Conservation (phyloP, 2,329 filamentous ascomycete genomes). For the Onygenales sp. region DNA sequence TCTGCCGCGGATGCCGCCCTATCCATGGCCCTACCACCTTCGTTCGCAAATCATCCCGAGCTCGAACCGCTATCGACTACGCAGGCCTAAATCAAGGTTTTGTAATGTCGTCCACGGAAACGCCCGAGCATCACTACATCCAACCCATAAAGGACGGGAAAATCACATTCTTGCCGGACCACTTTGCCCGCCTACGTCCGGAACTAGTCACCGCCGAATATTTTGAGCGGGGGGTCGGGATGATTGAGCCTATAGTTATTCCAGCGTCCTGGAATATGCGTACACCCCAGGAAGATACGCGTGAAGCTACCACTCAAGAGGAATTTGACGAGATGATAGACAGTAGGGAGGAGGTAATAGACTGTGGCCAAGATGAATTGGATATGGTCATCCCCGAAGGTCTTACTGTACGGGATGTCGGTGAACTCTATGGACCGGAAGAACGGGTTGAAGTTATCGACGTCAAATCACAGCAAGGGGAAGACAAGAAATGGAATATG, state of each 20-base stretch:
- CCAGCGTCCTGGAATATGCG: constrained; percentile 52
- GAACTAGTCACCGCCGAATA: constrained; percentile 55
- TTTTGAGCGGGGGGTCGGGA: constrained; percentile 53
- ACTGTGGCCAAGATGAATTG: constrained; percentile 55
- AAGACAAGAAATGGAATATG: constrained; percentile 56
- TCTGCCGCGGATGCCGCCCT: constrained; percentile 51
- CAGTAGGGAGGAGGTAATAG: constrained; percentile 38
- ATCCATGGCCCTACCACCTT: constrained; percentile 55
- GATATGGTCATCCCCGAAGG: constrained; percentile 60
- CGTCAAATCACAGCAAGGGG: constrained; percentile 58
- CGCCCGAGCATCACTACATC: constrained; percentile 58
- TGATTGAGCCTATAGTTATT: constrained; percentile 58
- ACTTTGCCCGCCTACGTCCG: constrained; percentile 54
- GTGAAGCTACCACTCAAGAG: constrained; percentile 28
- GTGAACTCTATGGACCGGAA: constrained; percentile 54
- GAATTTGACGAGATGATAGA: constrained; percentile 27
- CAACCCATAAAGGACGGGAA: constrained; percentile 57
- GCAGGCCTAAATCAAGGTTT: constrained; percentile 58
- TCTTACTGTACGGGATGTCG: constrained; percentile 54
- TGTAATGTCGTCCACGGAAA: constrained; percentile 55
- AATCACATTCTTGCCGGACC: constrained; percentile 51
- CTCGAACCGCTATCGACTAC: constrained; percentile 58
- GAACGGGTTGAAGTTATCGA: constrained; percentile 58
- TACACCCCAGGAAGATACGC: constrained; percentile 16
- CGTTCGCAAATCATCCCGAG: constrained; percentile 56